Percentiles rank a stretch among this genome's conserved stretches.
These are phyloP conservation scores for Carpinus viminea DNA, from an alignment of 306 rosid genomes.

Conservation along the genomic window DNA sequence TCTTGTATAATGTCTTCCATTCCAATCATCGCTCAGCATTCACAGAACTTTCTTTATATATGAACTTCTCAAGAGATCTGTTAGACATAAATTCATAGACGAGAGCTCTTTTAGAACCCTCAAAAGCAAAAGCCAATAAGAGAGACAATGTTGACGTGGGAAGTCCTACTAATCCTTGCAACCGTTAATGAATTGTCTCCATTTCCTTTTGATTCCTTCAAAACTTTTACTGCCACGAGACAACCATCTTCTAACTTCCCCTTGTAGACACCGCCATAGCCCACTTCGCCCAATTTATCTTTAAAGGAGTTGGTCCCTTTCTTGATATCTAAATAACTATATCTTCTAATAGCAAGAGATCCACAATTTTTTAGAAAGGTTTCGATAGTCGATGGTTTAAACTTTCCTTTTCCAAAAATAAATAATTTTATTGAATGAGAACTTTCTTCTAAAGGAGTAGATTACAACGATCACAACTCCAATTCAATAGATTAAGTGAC, in stretches of 20 bases:
- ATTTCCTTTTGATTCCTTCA: slow-evolving; percentile 25
- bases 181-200: slow-evolving; percentile 48
- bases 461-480: too few relatives aligned
- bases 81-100: slow-evolving; percentile 24
- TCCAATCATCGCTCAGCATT: background rate
- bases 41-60: background rate
- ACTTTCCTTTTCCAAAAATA: too few relatives aligned
- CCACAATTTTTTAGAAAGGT: too few relatives aligned
- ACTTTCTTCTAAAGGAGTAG: too few relatives aligned
- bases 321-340: background rate
- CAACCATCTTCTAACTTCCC: slow-evolving; percentile 22
- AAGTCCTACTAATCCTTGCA: slow-evolving; percentile 17
- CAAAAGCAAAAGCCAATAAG: slow-evolving; percentile 32
- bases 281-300: slow-evolving; percentile 42
- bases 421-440: too few relatives aligned
- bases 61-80: slow-evolving; percentile 18
- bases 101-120: slow-evolving; percentile 26
- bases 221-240: slow-evolving; percentile 41
- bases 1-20: slow-evolving; percentile 5
- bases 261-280: slow-evolving; percentile 39
- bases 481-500: too few relatives aligned
- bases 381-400: too few relatives aligned
- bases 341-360: too few relatives aligned
- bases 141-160: slow-evolving; percentile 31
- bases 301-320: slow-evolving; percentile 16